A percentile compares a stretch with the other conserved stretches of the same genome.
Evolutionary conservation across 768 basidiomycete genomes (phyloP).

Genomic region (Cubamyces lactineus): DNA sequence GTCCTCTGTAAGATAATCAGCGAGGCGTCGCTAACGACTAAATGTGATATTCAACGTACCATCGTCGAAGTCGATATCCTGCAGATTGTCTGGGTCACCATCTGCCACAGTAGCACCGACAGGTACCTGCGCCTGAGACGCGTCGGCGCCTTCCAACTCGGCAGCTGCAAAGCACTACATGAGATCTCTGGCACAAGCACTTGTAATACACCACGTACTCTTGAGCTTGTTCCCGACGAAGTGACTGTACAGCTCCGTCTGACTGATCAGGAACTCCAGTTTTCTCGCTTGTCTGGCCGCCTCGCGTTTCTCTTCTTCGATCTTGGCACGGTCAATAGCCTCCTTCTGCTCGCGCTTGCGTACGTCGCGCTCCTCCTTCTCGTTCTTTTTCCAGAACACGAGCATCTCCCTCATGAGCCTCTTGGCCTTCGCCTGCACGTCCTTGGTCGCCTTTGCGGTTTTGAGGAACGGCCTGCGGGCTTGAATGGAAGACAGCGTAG

Average conservation of each 20-base stretch:
- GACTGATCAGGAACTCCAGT: slow-evolving; percentile 97
- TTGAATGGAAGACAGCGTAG: slow-evolving; percentile 74
- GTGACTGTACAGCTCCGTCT: slow-evolving; percentile 98
- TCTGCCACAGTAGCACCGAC: slow-evolving; percentile 62
- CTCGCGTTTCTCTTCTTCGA: slow-evolving; percentile 94
- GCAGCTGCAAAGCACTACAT: slow-evolving; percentile 51
- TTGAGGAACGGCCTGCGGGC: slow-evolving; percentile 75
- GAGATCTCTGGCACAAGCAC: slow-evolving; percentile 19
- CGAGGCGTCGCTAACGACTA: neutral
- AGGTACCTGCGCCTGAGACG: slow-evolving; percentile 47
- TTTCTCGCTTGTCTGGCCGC: slow-evolving; percentile 93
- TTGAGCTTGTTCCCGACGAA: slow-evolving; percentile 98
- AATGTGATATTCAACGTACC: slow-evolving; percentile 49
- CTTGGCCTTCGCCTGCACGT: slow-evolving; percentile 82
- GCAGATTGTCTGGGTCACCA: slow-evolving; percentile 53
- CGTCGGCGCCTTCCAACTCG: slow-evolving; percentile 69
- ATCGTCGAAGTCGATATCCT: slow-evolving; percentile 89
- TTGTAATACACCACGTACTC: slow-evolving; percentile 55
- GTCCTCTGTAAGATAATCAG: slow-evolving; percentile 60
- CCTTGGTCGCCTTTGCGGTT: slow-evolving; percentile 79
- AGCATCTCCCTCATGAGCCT: slow-evolving; percentile 95
- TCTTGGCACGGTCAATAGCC: slow-evolving; percentile 81
- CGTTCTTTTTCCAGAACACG: slow-evolving; percentile 97
- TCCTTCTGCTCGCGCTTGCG: slow-evolving; percentile 95
- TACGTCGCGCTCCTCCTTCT: slow-evolving; percentile 92